These are phyloP conservation scores for Ceratobasidium sp. DNA, from an alignment of 1,284 basidiomycete species.

Conservation along the genomic window DNA sequence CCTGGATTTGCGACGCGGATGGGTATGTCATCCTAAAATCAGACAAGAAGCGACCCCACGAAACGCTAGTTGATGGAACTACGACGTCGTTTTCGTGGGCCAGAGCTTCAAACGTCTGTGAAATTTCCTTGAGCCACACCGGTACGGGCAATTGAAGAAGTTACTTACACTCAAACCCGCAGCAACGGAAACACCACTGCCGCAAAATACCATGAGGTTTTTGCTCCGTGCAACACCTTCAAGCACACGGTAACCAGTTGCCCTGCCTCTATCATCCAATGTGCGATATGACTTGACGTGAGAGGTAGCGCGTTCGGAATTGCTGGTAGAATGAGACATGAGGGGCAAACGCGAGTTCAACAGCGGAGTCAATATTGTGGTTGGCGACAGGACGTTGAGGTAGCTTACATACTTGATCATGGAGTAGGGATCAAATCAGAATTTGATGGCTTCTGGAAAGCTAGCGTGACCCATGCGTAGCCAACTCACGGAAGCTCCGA, in stretches of 20 bases:
- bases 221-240: constrained; percentile 1
- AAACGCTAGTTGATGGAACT: not conserved
- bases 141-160: not conserved
- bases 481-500: no score
- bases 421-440: no score
- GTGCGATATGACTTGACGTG: not conserved
- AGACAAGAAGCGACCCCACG: not conserved
- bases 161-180: not conserved
- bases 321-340: no score
- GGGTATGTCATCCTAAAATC: not conserved
- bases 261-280: not conserved
- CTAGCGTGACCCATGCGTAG: no score
- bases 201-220: not conserved
- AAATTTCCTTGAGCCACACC: not conserved
- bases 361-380: no score
- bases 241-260: not conserved
- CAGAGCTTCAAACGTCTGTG: not conserved
- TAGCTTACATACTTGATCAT: no score
- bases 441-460: no score
- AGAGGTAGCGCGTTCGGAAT: not conserved
- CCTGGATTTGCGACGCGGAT: not conserved
- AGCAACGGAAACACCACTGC: not conserved
- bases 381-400: no score
- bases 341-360: no score
- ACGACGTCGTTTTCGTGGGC: not conserved